Percentiles rank a stretch among this genome's conserved stretches.
phyloP scores from a whole-genome alignment of 1,139 yeast species.

The Hemisphaericaspora lyxosophila region DNA sequence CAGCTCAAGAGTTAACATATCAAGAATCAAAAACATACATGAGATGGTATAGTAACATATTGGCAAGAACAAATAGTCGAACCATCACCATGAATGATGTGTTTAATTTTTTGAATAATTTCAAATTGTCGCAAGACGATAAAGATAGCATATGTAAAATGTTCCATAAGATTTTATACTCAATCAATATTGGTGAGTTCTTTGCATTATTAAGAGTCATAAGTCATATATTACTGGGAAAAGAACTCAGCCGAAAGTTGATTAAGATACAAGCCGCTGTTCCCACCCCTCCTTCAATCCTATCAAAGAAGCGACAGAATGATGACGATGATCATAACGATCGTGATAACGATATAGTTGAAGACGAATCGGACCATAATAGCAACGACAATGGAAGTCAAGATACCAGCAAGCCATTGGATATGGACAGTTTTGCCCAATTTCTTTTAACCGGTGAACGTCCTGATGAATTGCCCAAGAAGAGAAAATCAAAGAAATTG shows the following conservation, averaged over 20 bases:
- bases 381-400: slow-evolving; percentile 7
- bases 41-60: slow-evolving; percentile 74
- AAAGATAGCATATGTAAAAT: slow-evolving; percentile 49
- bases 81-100: slow-evolving; percentile 63
- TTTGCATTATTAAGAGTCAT: slow-evolving; percentile 68
- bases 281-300: slow-evolving; percentile 68
- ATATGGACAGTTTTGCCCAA: slow-evolving; percentile 72
- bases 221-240: slow-evolving; percentile 53
- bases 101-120: slow-evolving; percentile 61
- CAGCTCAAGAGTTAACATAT: slow-evolving; percentile 58
- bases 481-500: slow-evolving; percentile 36
- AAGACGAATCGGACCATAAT: neutral
- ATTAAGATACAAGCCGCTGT: slow-evolving; percentile 55
- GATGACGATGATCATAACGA: slow-evolving; percentile 41
- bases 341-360: slow-evolving; percentile 5
- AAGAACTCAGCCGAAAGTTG: slow-evolving; percentile 50
- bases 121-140: slow-evolving; percentile 45
- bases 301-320: slow-evolving; percentile 52
- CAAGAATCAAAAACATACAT: slow-evolving; percentile 71
- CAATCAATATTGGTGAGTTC: slow-evolving; percentile 72
- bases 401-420: slow-evolving; percentile 40
- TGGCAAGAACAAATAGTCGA: slow-evolving; percentile 55
- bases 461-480: slow-evolving; percentile 44
- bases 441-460: slow-evolving; percentile 72
- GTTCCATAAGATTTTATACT: slow-evolving; percentile 48